phyloP scores from a whole-genome alignment of 192 early-diverging fungal genomes.

The Chytriomyces sp. region DNA sequence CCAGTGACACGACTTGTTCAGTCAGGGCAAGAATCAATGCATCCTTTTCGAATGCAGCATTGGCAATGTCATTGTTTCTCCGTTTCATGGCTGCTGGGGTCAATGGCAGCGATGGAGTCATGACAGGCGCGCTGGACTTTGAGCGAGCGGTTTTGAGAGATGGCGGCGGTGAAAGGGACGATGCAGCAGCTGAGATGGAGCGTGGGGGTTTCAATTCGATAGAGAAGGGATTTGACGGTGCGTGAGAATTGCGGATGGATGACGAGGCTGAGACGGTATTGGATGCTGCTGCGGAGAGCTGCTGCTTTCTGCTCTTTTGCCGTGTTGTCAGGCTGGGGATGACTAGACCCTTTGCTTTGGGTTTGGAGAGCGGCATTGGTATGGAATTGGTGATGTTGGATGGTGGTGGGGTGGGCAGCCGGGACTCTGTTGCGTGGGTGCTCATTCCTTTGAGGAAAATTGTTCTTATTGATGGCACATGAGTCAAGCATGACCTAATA shows the following conservation, averaged over 20 bases:
- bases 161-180: not conserved
- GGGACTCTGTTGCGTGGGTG: not conserved
- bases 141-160: not conserved
- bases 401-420: not conserved
- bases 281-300: not conserved
- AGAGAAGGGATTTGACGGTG: not conserved
- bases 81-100: not conserved
- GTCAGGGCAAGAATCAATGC: slow-evolving; percentile 22
- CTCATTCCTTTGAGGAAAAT: too few relatives aligned
- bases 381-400: not conserved
- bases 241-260: not conserved
- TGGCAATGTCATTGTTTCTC: not conserved
- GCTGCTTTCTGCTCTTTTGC: not conserved
- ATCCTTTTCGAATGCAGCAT: slow-evolving; percentile 13
- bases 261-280: not conserved
- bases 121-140: not conserved
- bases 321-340: not conserved
- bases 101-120: not conserved
- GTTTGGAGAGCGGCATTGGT: not conserved
- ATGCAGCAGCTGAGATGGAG: not conserved
- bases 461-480: too few relatives aligned
- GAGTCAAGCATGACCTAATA: too few relatives aligned
- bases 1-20: slow-evolving; percentile 22
- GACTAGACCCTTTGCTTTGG: not conserved
- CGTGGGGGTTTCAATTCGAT: not conserved